Evolutionary conservation across 441 rosid genomes (phyloP).

Genomic region (Gossypium lobatum): DNA sequence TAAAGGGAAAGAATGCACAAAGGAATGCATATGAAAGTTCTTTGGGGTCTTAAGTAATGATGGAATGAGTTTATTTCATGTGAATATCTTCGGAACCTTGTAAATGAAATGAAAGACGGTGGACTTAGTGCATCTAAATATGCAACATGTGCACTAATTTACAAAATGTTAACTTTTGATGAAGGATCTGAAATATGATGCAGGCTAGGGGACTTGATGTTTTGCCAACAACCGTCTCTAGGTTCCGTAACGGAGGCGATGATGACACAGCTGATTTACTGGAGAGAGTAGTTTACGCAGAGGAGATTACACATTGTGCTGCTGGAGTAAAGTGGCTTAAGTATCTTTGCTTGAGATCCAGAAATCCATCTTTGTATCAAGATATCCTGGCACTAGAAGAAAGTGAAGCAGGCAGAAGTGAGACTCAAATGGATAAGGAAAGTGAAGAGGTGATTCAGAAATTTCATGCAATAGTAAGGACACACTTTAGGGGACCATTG

Average conservation of each 20-base stretch:
- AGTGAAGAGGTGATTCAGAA: constrained; percentile 45
- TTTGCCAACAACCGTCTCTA: constrained; percentile 69
- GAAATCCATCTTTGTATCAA: constrained; percentile 7
- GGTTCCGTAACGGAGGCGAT: constrained; percentile 78
- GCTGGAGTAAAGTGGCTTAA: constrained; percentile 67
- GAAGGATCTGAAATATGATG: constrained; percentile 11
- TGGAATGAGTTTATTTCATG: not conserved
- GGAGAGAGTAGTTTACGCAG: constrained; percentile 72
- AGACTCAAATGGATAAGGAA: constrained; percentile 19
- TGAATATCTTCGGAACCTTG: not conserved
- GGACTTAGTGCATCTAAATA: not conserved
- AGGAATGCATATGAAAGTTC: not conserved
- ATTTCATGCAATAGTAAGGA: constrained; percentile 63
- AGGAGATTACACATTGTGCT: constrained; percentile 76
- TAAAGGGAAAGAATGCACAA: not conserved
- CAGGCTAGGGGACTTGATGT: constrained; percentile 95
- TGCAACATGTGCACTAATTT: not conserved
- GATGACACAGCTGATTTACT: constrained; percentile 63
- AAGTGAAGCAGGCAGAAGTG: constrained; percentile 16
- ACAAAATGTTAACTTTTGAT: constrained; percentile 5
- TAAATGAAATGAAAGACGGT: not conserved
- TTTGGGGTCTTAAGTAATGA: not conserved
- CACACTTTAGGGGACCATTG: constrained; percentile 77
- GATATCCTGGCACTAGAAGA: constrained; percentile 14
- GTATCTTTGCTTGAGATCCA: constrained; percentile 39